These are phyloP conservation scores for Mortierella polycephala DNA, from an alignment of 371 early-diverging fungal genomes.

Conservation along the genomic window DNA sequence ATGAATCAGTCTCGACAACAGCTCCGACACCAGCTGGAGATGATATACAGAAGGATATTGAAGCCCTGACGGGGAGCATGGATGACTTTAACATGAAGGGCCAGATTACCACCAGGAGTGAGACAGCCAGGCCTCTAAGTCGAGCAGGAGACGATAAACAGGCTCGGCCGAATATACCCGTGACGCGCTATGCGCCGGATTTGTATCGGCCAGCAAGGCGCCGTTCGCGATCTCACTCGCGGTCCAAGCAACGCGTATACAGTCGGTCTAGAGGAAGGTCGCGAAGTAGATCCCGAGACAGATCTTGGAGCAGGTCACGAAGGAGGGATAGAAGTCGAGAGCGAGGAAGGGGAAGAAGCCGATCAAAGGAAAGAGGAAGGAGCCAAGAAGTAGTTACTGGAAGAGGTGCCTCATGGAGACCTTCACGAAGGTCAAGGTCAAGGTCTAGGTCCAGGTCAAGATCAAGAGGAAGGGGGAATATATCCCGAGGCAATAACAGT, in stretches of 20 bases:
- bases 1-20: too few species aligned
- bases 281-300: slow-evolving; percentile 8
- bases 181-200: not conserved
- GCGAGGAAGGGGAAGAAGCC: slow-evolving; percentile 2
- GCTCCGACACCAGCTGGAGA: too few species aligned
- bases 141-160: too few species aligned
- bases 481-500: too few species aligned
- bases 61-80: too few species aligned
- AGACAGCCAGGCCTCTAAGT: too few species aligned
- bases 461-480: slow-evolving; percentile 1
- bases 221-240: not conserved
- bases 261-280: not conserved
- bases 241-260: too few species aligned
- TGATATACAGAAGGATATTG: too few species aligned
- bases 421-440: not conserved
- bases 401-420: too few species aligned
- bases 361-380: not conserved
- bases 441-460: not conserved
- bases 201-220: not conserved
- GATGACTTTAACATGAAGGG: too few species aligned
- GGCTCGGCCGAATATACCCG: not conserved
- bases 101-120: too few species aligned
- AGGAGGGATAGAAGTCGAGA: slow-evolving; percentile 5
- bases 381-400: not conserved
- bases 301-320: not conserved